Evolutionary conservation across 2,329 filamentous ascomycete species (phyloP).

Genomic region (Leptodontidium sp.): DNA sequence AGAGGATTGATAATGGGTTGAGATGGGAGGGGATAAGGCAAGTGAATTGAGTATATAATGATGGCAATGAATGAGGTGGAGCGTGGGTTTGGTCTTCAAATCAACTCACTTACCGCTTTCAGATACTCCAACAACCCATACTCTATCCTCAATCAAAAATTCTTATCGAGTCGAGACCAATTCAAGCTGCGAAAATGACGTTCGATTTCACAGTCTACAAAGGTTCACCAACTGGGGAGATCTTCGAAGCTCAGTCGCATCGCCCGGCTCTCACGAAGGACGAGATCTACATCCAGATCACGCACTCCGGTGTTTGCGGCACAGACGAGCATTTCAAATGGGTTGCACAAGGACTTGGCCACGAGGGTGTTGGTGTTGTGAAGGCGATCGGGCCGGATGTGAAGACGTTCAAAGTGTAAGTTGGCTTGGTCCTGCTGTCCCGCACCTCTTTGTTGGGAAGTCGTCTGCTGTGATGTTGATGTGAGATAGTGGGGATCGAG

Average conservation of each 20-base stretch:
- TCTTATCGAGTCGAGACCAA: neutral
- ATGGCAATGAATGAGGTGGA: too few relatives aligned
- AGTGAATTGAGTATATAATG: neutral
- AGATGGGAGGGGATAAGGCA: neutral
- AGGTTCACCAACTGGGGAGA: constrained; percentile 62
- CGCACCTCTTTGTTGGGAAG: too few relatives aligned
- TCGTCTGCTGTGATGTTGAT: neutral
- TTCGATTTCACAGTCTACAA: constrained; percentile 64
- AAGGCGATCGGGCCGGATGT: constrained; percentile 50
- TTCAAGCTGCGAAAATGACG: constrained; percentile 2
- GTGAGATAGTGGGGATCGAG: constrained; percentile 51
- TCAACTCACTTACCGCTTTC: too few relatives aligned
- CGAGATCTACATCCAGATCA: constrained; percentile 67
- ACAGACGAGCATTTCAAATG: constrained; percentile 51
- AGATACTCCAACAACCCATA: neutral
- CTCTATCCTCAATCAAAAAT: neutral
- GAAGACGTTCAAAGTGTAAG: constrained; percentile 43
- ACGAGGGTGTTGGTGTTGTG: constrained; percentile 57
- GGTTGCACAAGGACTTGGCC: constrained; percentile 48
- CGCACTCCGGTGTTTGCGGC: constrained; percentile 70
- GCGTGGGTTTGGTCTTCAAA: too few relatives aligned
- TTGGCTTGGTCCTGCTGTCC: neutral
- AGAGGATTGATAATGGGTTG: neutral
- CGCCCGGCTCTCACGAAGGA: constrained; percentile 53
- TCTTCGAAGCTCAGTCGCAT: constrained; percentile 56